A percentile compares a stretch with the other conserved stretches of the same genome.
phyloP scores from a whole-genome alignment of 768 basidiomycete species.

The Krasilnikovozyma curviuscula region DNA sequence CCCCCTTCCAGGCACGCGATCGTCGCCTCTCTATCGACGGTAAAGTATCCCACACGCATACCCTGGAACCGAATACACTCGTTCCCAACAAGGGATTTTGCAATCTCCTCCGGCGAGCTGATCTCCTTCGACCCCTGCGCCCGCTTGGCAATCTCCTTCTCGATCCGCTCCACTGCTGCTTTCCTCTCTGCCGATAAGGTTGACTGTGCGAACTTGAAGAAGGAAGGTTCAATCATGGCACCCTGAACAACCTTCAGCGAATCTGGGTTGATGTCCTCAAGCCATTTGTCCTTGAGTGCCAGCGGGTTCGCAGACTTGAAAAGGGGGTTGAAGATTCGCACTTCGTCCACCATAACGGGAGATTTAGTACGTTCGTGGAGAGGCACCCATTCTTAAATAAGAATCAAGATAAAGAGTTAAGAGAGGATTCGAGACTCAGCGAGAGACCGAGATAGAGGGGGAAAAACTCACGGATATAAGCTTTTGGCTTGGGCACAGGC shows the following conservation, averaged over 20 bases:
- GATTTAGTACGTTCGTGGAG: slow-evolving; percentile 45
- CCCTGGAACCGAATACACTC: slow-evolving; percentile 96
- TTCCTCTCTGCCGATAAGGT: slow-evolving; percentile 43
- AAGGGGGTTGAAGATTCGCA: slow-evolving; percentile 72
- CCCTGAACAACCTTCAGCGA: slow-evolving; percentile 61
- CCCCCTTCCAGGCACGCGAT: slow-evolving; percentile 49
- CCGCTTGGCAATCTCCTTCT: slow-evolving; percentile 17
- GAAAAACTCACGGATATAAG: slow-evolving; percentile 8
- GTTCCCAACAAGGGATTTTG: slow-evolving; percentile 63
- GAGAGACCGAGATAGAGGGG: background rate
- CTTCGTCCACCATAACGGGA: slow-evolving; percentile 71
- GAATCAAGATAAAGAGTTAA: background rate
- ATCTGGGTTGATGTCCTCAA: slow-evolving; percentile 59
- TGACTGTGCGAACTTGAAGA: slow-evolving; percentile 61
- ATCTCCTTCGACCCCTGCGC: slow-evolving; percentile 16
- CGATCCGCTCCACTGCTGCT: slow-evolving; percentile 36
- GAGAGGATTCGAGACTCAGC: background rate
- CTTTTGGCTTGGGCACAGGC: slow-evolving; percentile 12
- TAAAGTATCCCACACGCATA: slow-evolving; percentile 82
- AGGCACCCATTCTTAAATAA: slow-evolving; percentile 6
- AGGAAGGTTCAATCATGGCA: slow-evolving; percentile 72
- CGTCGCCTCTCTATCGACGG: slow-evolving; percentile 68
- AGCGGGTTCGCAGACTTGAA: slow-evolving; percentile 87
- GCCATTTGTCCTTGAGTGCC: slow-evolving; percentile 49
- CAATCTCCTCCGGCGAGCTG: slow-evolving; percentile 48